Evolutionary conservation across 331 rosid species (phyloP).

Genomic region (Spiraea crenata): DNA sequence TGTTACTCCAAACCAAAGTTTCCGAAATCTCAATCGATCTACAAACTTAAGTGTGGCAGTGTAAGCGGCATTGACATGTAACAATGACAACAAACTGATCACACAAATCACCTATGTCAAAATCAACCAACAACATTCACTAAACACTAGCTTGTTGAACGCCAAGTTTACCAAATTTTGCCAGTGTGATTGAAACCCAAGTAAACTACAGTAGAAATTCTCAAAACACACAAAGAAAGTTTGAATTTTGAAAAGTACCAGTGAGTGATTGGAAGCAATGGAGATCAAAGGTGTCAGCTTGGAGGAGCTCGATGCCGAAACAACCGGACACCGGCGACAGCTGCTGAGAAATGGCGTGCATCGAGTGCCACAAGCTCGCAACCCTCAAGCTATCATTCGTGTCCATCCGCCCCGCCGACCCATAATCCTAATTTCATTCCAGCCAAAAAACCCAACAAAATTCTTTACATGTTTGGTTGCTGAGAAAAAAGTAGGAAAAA

Average conservation of each 20-base stretch:
- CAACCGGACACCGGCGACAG: slow-evolving; percentile 73
- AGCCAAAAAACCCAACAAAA: not conserved
- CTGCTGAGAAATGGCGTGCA: slow-evolving; percentile 98
- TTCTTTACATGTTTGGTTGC: not conserved
- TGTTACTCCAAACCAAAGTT: not conserved
- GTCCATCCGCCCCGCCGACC: slow-evolving; percentile 88
- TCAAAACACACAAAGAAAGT: not conserved
- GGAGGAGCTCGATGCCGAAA: slow-evolving; percentile 79
- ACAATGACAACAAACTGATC: too few species aligned
- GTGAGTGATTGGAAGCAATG: slow-evolving; percentile 89
- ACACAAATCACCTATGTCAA: not conserved
- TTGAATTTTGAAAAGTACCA: slow-evolving; percentile 34
- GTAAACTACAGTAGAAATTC: not conserved
- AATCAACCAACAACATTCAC: not conserved
- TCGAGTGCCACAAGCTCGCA: slow-evolving; percentile 96
- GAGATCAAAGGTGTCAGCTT: slow-evolving; percentile 90
- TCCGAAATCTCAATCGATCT: not conserved
- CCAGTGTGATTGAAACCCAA: not conserved
- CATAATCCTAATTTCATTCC: slow-evolving; percentile 55
- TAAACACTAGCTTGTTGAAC: not conserved
- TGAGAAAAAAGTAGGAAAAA: slow-evolving; percentile 6
- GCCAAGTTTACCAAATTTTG: not conserved
- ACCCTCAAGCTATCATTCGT: slow-evolving; percentile 91
- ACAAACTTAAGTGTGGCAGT: not conserved
- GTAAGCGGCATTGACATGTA: not conserved